A percentile compares a stretch with the other conserved stretches of the same genome.
Conservation (phyloP, 2,329 filamentous ascomycete species). For the Fusarium humuli region DNA sequence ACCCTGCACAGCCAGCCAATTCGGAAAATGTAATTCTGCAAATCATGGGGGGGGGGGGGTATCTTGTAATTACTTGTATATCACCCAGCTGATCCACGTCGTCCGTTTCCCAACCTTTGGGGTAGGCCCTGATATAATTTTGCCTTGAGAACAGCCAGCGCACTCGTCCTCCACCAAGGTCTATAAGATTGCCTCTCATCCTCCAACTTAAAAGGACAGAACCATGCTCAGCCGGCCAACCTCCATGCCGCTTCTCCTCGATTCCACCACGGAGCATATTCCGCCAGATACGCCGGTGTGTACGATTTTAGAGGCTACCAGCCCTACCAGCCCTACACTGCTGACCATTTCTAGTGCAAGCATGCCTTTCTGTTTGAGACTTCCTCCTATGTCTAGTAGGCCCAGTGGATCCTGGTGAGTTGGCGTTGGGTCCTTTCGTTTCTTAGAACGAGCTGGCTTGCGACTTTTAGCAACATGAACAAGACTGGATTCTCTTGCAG, state of each 20-base stretch:
- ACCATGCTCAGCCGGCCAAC: conserved; percentile 38
- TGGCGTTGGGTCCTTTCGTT: conserved; percentile 19
- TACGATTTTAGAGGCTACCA: conserved; percentile 72
- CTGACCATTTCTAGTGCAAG: conserved; percentile 79
- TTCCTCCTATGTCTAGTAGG: conserved; percentile 75
- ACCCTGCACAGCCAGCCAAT: background rate
- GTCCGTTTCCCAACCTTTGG: background rate
- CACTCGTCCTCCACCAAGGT: background rate
- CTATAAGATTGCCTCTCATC: background rate
- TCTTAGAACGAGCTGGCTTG: conserved; percentile 6
- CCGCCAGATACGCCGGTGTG: conserved; percentile 44
- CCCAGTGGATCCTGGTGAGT: conserved; percentile 81
- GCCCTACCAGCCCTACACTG: conserved; percentile 78
- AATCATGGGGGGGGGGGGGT: conserved; percentile 41
- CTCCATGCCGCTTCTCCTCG: conserved; percentile 35
- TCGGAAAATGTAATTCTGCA: background rate
- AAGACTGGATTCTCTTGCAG: conserved; percentile 35
- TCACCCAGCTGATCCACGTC: conserved; percentile 4
- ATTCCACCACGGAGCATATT: conserved; percentile 34
- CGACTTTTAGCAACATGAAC: conserved; percentile 22
- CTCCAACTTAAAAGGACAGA: conserved; percentile 34
- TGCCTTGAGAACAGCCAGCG: background rate
- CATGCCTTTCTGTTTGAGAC: conserved; percentile 73
- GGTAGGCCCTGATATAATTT: background rate
- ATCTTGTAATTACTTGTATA: conserved; percentile 32